phyloP scores from a whole-genome alignment of 2,329 filamentous ascomycete genomes.

The Fusarium tanahbumbuense region DNA sequence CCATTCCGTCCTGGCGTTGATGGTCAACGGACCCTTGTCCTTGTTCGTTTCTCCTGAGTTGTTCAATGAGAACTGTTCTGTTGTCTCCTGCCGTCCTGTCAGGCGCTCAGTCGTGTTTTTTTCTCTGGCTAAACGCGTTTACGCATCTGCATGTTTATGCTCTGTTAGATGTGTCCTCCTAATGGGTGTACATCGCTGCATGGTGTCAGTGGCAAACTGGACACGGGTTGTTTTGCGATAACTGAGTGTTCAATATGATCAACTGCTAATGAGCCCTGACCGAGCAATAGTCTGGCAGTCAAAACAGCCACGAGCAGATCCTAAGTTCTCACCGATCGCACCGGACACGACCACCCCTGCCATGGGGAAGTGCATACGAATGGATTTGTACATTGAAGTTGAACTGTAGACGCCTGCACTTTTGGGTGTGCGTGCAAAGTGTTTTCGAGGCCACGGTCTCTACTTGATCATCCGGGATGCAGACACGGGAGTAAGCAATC shows the following conservation, averaged over 20 bases:
- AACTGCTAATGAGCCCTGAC: conserved; percentile 31
- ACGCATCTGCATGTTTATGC: neutral
- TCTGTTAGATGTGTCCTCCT: conserved; percentile 4
- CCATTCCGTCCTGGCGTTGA: conserved; percentile 38
- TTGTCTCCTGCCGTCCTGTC: conserved; percentile 8
- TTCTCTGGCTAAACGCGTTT: conserved; percentile 33
- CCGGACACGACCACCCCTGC: conserved; percentile 40
- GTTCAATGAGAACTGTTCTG: conserved; percentile 11
- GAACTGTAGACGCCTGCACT: conserved; percentile 18
- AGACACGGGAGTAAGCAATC: conserved; percentile 38
- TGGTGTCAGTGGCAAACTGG: conserved; percentile 30
- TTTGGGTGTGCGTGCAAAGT: conserved; percentile 32
- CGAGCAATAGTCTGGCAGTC: conserved; percentile 32
- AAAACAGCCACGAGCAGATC: conserved; percentile 29
- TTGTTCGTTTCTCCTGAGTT: conserved; percentile 37
- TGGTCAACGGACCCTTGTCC: conserved; percentile 32
- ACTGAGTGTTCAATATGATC: conserved; percentile 34
- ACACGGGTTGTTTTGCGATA: conserved; percentile 32
- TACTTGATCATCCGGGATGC: conserved; percentile 14
- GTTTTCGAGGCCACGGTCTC: conserved; percentile 32
- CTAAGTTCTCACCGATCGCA: conserved; percentile 43
- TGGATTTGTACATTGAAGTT: conserved; percentile 23
- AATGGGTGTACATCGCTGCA: conserved; percentile 5
- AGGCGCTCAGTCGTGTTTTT: conserved; percentile 28
- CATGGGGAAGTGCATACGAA: neutral